These are phyloP conservation scores for Starmera dryadoides DNA, from an alignment of 805 yeast species.

Conservation along the genomic window DNA sequence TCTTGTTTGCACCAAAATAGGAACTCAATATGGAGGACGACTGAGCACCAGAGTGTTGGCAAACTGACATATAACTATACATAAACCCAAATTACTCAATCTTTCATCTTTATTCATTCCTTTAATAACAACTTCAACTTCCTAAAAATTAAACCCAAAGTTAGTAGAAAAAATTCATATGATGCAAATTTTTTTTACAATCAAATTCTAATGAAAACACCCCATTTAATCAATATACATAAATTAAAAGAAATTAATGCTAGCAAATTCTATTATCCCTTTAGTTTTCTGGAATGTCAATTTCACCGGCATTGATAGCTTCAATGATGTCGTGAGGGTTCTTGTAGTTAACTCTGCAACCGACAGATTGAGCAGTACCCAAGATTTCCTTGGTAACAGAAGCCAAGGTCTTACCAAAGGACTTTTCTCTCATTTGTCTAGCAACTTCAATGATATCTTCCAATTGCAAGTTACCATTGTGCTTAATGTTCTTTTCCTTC, in stretches of 20 bases:
- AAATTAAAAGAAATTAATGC: conserved; percentile 8
- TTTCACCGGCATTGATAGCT: conserved; percentile 97
- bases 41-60: conserved; percentile 92
- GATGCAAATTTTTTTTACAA: conserved; percentile 1
- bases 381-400: conserved; percentile 97
- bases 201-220: conserved; percentile 3
- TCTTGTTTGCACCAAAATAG: conserved; percentile 93
- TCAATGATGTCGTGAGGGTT: conserved; percentile 99
- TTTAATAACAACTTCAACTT: background rate
- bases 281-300: conserved; percentile 83
- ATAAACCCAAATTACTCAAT: background rate
- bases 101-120: background rate
- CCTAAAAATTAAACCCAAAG: background rate
- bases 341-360: conserved; percentile 99
- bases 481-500: conserved; percentile 99
- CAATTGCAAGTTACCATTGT: conserved; percentile 96
- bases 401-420: conserved; percentile 95
- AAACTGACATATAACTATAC: conserved; percentile 35
- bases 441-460: conserved; percentile 96
- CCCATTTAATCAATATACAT: conserved; percentile 4
- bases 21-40: conserved; percentile 56
- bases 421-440: conserved; percentile 94
- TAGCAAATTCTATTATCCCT: conserved; percentile 20
- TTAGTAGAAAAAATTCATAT: background rate
- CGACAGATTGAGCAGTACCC: conserved; percentile 99